These are phyloP conservation scores for Botryobasidium botryosum DNA, from an alignment of 768 basidiomycete species.

Conservation along the genomic window DNA sequence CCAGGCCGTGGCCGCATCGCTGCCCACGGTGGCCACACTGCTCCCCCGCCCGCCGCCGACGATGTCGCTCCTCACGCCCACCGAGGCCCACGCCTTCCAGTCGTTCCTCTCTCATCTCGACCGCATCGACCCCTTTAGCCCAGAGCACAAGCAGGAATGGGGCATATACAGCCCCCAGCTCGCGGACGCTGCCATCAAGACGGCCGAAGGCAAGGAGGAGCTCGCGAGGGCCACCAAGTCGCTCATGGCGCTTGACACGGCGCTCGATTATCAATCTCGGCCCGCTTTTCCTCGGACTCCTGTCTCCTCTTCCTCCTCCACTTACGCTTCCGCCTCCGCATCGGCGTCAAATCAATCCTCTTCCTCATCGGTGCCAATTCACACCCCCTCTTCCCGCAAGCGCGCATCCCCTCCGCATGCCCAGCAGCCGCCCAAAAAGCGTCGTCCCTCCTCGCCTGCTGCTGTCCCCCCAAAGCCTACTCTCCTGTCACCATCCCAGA, in stretches of 20 bases:
- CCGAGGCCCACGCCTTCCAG: constrained; percentile 52
- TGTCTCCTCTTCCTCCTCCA: constrained; percentile 9
- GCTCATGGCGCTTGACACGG: constrained; percentile 33
- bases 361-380: background rate
- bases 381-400: background rate
- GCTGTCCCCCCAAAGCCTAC: constrained; percentile 19
- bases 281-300: background rate
- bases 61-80: constrained; percentile 42
- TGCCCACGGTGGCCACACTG: no score
- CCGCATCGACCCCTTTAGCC: constrained; percentile 22
- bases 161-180: constrained; percentile 30
- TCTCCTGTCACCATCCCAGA: constrained; percentile 66
- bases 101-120: constrained; percentile 46
- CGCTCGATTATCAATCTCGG: background rate
- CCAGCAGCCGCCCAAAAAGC: constrained; percentile 7
- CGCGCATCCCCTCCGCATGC: background rate
- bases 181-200: background rate
- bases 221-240: constrained; percentile 69
- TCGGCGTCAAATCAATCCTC: background rate
- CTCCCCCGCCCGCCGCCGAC: no score
- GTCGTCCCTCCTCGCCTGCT: constrained; percentile 1
- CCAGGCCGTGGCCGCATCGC: no score
- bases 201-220: constrained; percentile 28
- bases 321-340: constrained; percentile 14
- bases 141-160: constrained; percentile 28